Conservation (phyloP, 2,329 filamentous ascomycete genomes). For the Cadophora luteo-olivacea region DNA sequence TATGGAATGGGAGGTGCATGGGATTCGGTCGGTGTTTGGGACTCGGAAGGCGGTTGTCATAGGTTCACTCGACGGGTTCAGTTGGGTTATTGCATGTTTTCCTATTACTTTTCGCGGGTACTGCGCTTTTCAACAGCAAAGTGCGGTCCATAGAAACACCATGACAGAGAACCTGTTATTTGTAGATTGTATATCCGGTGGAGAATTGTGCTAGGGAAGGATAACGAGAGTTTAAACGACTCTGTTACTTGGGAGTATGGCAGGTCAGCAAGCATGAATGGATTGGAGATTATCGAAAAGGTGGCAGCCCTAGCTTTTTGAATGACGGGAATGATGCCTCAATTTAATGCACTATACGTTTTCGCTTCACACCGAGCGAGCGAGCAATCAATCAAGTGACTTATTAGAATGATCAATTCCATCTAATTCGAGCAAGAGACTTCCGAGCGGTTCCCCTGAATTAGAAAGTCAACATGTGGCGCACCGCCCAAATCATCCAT, state of each 20-base stretch:
- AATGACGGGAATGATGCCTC: conserved; percentile 12
- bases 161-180: conserved; percentile 22
- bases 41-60: neutral
- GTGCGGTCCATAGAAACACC: conserved; percentile 32
- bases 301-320: neutral
- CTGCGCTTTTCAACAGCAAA: neutral
- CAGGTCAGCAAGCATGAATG: conserved; percentile 10
- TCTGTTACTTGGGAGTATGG: neutral
- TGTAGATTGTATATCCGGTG: conserved; percentile 40
- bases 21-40: conserved; percentile 14
- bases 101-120: neutral
- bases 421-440: neutral
- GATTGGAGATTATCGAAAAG: neutral
- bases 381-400: neutral
- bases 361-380: neutral
- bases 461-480: conserved; percentile 8
- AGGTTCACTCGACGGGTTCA: neutral
- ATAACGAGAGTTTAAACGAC: neutral
- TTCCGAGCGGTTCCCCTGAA: neutral
- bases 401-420: neutral
- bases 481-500: neutral
- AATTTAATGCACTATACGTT: conserved; percentile 15
- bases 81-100: conserved; percentile 10
- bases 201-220: neutral
- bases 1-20: conserved; percentile 17